Percentiles rank a stretch among this genome's conserved stretches.
phyloP scores from a whole-genome alignment of 345 rosid genomes.

The Geranium brycei region DNA sequence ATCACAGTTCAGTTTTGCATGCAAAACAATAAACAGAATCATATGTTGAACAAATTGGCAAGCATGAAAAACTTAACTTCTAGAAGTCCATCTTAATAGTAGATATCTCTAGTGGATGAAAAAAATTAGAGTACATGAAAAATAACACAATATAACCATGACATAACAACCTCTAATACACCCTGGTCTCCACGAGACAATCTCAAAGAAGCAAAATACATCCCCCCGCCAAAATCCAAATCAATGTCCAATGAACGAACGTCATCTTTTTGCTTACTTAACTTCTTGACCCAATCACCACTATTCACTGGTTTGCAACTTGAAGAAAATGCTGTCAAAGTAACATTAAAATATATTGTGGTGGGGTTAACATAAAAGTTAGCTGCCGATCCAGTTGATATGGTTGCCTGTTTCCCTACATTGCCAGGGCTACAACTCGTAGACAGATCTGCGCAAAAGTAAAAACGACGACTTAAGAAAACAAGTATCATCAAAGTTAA shows the following conservation, averaged over 20 bases:
- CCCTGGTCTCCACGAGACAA: slow-evolving; percentile 73
- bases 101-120: not conserved
- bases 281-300: slow-evolving; percentile 74
- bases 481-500: not conserved
- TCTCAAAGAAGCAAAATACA: slow-evolving; percentile 57
- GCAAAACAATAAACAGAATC: too few species aligned
- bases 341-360: slow-evolving; percentile 48
- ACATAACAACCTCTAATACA: slow-evolving; percentile 58
- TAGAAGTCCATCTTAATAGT: too few species aligned
- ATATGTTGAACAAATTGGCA: too few species aligned
- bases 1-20: not conserved
- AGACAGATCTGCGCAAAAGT: slow-evolving; percentile 35
- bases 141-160: not conserved
- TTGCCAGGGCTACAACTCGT: slow-evolving; percentile 19
- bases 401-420: slow-evolving; percentile 63
- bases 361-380: slow-evolving; percentile 78
- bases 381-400: slow-evolving; percentile 58
- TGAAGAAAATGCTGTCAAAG: slow-evolving; percentile 41
- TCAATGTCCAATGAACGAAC: slow-evolving; percentile 50
- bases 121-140: not conserved
- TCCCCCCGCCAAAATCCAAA: slow-evolving; percentile 79
- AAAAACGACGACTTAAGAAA: slow-evolving; percentile 7
- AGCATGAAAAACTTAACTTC: too few species aligned
- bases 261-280: slow-evolving; percentile 45
- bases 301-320: slow-evolving; percentile 77